Conservation (phyloP, 2,329 filamentous ascomycete species). For the Pestalotiopsis sp. region DNA sequence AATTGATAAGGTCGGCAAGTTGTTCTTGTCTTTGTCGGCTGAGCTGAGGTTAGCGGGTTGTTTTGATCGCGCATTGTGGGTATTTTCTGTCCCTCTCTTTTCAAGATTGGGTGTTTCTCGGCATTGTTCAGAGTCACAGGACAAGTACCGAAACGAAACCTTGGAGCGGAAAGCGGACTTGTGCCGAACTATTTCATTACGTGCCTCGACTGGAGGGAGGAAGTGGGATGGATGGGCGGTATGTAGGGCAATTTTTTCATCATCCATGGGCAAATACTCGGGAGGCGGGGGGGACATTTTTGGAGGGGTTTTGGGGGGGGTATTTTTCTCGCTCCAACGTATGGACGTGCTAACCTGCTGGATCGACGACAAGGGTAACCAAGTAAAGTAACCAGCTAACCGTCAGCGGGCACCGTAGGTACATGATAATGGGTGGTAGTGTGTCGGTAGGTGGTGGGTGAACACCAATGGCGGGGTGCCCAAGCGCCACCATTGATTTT, state of each 20-base stretch:
- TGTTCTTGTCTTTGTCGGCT: not conserved
- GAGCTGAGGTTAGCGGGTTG: not conserved
- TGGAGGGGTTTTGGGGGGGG: not conserved
- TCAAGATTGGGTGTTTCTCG: not conserved
- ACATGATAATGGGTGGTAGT: not conserved
- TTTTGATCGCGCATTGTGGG: not conserved
- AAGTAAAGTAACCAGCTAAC: not conserved
- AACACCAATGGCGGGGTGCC: slow-evolving; percentile 7
- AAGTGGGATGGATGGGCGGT: not conserved
- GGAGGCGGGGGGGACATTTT: not conserved
- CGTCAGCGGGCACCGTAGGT: not conserved
- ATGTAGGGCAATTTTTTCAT: not conserved
- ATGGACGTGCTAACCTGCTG: not conserved
- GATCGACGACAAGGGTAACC: not conserved
- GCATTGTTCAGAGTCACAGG: not conserved
- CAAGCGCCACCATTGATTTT: slow-evolving; percentile 3
- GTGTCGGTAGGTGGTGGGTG: not conserved
- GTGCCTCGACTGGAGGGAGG: not conserved
- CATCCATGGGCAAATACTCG: not conserved
- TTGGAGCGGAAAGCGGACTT: not conserved
- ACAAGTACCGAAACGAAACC: not conserved
- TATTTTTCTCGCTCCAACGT: not conserved
- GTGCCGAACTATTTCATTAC: not conserved
- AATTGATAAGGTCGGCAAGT: not conserved
- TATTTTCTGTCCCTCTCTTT: not conserved